Base-by-base conservation (phyloP, 108 stramenopile genomes). In the Conticribra guillardii region DNA sequence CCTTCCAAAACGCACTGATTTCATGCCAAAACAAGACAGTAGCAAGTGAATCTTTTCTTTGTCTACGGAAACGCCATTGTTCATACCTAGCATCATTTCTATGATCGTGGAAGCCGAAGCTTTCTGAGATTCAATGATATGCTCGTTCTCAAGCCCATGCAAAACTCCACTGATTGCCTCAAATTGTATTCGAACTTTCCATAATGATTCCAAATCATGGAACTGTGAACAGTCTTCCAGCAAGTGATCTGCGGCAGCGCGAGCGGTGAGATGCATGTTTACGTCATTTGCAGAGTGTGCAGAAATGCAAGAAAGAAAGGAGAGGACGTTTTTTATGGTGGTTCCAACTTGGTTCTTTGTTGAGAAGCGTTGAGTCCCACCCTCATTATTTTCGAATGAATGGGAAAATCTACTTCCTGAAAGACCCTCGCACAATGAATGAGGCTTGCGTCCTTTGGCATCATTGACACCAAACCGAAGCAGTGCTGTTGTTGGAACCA, bases 401-500 rank as follows among this genome's bases (percentile, higher is more conserved):
- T 15, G 41, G 16, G 46, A 32, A 51, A 46, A 51, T 51, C 33
- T 50, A 46, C 53, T 61, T 16, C 59, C 53, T 14, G 50, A 48
- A 31, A 55, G 18, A 26, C 47, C 60, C n/a, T 63, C 47, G 60
- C 65, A 66, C 71, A 82, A 44, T 32, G 87, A 86, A 73, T 92
- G 87, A 4, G 77, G 80, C n/a, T 71, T 77, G 21, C 88, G 54
- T 26, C 89, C 91, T 62, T 62, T 75, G 0, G 54, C 78, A 56
- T 76, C 75, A 22, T 62, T 69, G 23, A 86, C 33, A 5, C 70
- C 73, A 44, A 85, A 78, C 2, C 92, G 86, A 11, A 93, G 74
- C 45, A 93, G 61, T 16, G 92, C 92, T 21, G 81, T 53, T 33
- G 78, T 79, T 23, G 92, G 89, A 23, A 90, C 73, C 61, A 93